Percentiles rank a stretch among this genome's conserved stretches.
Conservation (phyloP, 345 rosid species). For the Arabis hirsuta region DNA sequence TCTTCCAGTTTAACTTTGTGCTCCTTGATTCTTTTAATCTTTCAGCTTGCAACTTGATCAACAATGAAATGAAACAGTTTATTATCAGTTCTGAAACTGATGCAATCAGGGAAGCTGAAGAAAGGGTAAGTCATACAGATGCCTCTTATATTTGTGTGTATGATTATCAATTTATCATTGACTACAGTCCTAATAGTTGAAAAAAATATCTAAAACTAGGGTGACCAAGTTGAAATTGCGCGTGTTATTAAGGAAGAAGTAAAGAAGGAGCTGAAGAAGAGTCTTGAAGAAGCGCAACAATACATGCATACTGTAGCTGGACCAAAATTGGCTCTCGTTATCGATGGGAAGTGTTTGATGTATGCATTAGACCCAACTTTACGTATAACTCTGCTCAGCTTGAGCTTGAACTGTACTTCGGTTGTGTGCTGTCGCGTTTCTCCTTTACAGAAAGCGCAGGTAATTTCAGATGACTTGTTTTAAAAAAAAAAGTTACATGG, state of each 20-base stretch:
- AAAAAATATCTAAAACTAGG: constrained; percentile 52
- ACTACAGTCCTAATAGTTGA: constrained; percentile 1
- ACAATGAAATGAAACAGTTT: constrained; percentile 93
- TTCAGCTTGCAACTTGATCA: constrained; percentile 94
- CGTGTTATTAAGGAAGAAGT: constrained; percentile 83
- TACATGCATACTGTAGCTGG: constrained; percentile 55
- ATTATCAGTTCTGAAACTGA: constrained; percentile 91
- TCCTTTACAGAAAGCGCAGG: constrained; percentile 99
- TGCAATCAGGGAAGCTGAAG: constrained; percentile 87
- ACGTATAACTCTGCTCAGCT: constrained; percentile 78
- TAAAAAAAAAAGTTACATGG: neutral
- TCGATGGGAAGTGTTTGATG: constrained; percentile 97
- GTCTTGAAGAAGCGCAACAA: constrained; percentile 82
- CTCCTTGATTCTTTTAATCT: constrained; percentile 25
- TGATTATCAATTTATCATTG: constrained; percentile 5
- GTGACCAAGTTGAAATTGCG: constrained; percentile 86
- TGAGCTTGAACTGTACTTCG: constrained; percentile 93
- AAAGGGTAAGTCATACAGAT: constrained; percentile 57
- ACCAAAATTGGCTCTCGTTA: constrained; percentile 84
- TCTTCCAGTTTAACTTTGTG: constrained; percentile 5
- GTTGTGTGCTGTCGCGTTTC: constrained; percentile 99
- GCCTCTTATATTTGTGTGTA: neutral
- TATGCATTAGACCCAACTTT: constrained; percentile 86
- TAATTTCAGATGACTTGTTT: constrained; percentile 36
- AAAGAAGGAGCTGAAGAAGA: constrained; percentile 65